Evolutionary conservation across 768 basidiomycete genomes (phyloP), one percentile per base, ranked within the genome.

Genomic region (Rhizopogon rudus): DNA sequence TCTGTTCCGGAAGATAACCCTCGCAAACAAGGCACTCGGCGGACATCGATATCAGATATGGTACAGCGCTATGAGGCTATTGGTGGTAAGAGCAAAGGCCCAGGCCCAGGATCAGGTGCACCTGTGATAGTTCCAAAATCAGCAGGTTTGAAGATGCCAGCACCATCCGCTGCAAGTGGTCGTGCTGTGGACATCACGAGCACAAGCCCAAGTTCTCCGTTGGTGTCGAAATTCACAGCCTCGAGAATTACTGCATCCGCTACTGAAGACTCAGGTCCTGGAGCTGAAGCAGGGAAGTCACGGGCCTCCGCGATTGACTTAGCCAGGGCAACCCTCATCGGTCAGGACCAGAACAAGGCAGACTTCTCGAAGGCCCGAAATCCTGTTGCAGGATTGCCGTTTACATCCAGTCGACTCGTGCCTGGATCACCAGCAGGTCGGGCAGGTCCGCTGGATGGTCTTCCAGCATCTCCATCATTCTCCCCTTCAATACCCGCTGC

Each of bases 41-140:
- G 90, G 51, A 87, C 85, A 4, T 93, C 91, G 0, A 93, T 93
- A 61, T 84, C 90, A 40, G 83, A 93, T 64, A 91, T 93, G 82
- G 91, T 93, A 25, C 87, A 89, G 60, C 81, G 76, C 44, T 93
- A 85, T 66, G 91, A 93, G 67, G 81, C 83, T 6, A 83, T 92
- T 53, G 79, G 77, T 35, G 71, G 70, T 20, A 68, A 64, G 53
- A 59, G 62, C 22, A 75, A 72, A 57, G 60, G 72, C 20, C 55
- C 68, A 57, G 60, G 72, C 20, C 55, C 68, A 29, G 59, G 67
- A 5, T 49, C 71, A 9, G 53, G 67, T 41, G 31, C 62, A 16
- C 65, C 74, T 39, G 69, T 77, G 2, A 68, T 53, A 17, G 52
- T 59, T 29, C 49, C 62, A 6, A 77, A 74, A 56, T 64, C 73